Evolutionary conservation across 176 grass and related monocot species (phyloP).

Genomic region (Typha latifolia): DNA sequence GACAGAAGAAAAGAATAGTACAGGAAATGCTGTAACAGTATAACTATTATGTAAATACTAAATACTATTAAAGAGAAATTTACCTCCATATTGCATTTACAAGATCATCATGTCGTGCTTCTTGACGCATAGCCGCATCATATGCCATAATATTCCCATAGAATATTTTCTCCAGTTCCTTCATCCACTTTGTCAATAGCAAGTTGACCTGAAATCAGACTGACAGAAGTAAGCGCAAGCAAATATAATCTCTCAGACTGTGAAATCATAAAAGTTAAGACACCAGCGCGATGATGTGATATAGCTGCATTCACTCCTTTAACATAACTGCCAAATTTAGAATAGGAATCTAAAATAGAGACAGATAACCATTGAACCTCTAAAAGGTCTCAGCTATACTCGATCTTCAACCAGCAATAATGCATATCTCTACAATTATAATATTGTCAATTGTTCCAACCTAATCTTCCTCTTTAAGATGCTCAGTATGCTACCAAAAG

Average conservation of each 20-base stretch:
- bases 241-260: neutral
- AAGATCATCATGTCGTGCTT: constrained; percentile 79
- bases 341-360: neutral
- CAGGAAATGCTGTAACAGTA: neutral
- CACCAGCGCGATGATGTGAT: neutral
- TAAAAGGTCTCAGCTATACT: no score
- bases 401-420: neutral
- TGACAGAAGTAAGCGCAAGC: constrained; percentile 2
- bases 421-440: neutral
- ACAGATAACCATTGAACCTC: no score
- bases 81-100: constrained; percentile 96
- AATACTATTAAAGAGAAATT: neutral
- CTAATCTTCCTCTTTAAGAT: neutral
- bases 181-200: constrained; percentile 96
- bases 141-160: constrained; percentile 98
- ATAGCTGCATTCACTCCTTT: neutral
- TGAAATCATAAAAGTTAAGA: neutral
- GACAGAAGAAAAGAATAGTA: constrained; percentile 10
- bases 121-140: constrained; percentile 60
- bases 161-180: constrained; percentile 99
- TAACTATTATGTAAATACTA: neutral
- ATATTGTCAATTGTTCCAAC: neutral
- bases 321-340: neutral
- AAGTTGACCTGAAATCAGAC: constrained; percentile 65
- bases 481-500: neutral